A percentile compares a stretch with the other conserved stretches of the same genome.
phyloP scores from a whole-genome alignment of 2,329 filamentous ascomycete species.

The Alternaria arborescens region DNA sequence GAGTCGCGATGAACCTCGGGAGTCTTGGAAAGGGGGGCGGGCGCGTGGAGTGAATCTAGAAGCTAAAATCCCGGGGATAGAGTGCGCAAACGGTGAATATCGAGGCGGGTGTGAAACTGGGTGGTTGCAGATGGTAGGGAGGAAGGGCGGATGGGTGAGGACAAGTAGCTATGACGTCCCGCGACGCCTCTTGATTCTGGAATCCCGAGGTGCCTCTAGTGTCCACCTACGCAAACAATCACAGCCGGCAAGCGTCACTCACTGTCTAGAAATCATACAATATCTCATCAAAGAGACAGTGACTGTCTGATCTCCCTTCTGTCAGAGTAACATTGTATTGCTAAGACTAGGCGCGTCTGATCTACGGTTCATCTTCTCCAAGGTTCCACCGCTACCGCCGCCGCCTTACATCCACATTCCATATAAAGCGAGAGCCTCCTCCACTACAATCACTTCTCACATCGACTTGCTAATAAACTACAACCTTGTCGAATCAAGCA shows the following conservation, averaged over 20 bases:
- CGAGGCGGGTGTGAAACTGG: constrained; percentile 3
- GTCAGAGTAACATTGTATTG: not conserved
- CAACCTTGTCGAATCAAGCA: not conserved
- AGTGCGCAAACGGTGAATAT: constrained; percentile 10
- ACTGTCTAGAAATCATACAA: not conserved
- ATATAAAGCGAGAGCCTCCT: constrained; percentile 6
- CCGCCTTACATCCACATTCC: constrained; percentile 13
- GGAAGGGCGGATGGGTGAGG: constrained; percentile 14
- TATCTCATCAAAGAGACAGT: not conserved
- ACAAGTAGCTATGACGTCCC: constrained; percentile 28
- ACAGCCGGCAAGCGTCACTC: constrained; percentile 3
- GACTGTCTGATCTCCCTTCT: not conserved
- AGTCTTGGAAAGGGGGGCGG: constrained; percentile 15
- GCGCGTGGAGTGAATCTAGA: constrained; percentile 6
- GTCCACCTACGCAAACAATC: constrained; percentile 5
- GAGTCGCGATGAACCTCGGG: constrained; percentile 25
- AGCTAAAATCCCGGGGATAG: not conserved
- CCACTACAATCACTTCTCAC: constrained; percentile 10
- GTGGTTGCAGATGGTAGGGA: constrained; percentile 20
- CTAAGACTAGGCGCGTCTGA: constrained; percentile 1
- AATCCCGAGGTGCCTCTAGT: constrained; percentile 13
- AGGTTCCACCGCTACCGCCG: constrained; percentile 22
- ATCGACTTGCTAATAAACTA: not conserved
- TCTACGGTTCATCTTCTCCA: constrained; percentile 27
- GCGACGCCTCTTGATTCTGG: constrained; percentile 24